A percentile compares a stretch with the other conserved stretches of the same genome.
Evolutionary conservation across 345 rosid genomes (phyloP).

Genomic region (Gossypioides kirkii): DNA sequence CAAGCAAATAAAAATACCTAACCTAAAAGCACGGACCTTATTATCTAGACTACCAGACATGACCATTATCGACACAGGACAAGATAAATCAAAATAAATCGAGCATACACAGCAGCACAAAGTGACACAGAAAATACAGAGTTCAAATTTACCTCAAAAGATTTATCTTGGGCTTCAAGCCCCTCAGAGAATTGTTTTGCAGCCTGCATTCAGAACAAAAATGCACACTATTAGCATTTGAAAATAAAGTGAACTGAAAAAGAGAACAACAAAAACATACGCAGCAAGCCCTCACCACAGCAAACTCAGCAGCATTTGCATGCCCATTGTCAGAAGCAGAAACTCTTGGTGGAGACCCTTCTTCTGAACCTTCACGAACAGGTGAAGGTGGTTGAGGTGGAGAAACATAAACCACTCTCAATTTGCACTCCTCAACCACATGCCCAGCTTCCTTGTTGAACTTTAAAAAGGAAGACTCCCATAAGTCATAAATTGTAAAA

Average conservation of each 20-base stretch:
- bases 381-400: constrained; percentile 83
- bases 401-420: constrained; percentile 63
- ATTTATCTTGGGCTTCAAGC: constrained; percentile 46
- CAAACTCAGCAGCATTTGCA: constrained; percentile 43
- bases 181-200: constrained; percentile 35
- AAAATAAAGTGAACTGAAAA: neutral
- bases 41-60: neutral
- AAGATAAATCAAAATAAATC: constrained; percentile 7
- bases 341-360: constrained; percentile 71
- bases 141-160: constrained; percentile 41
- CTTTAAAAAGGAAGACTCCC: constrained; percentile 26
- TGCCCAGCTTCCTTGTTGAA: constrained; percentile 72
- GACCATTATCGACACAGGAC: neutral
- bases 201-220: constrained; percentile 36
- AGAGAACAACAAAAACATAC: neutral
- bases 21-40: constrained; percentile 1
- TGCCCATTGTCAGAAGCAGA: constrained; percentile 60
- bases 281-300: constrained; percentile 36
- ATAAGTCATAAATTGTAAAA: constrained; percentile 9
- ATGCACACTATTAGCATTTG: constrained; percentile 7
- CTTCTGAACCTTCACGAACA: constrained; percentile 75
- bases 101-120: neutral
- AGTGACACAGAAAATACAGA: neutral
- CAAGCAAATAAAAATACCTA: neutral
- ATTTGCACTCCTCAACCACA: constrained; percentile 67